A percentile compares a stretch with the other conserved stretches of the same genome.
These are phyloP conservation scores for Thelonectria olida DNA, from an alignment of 2,329 filamentous ascomycete genomes.

Conservation along the genomic window DNA sequence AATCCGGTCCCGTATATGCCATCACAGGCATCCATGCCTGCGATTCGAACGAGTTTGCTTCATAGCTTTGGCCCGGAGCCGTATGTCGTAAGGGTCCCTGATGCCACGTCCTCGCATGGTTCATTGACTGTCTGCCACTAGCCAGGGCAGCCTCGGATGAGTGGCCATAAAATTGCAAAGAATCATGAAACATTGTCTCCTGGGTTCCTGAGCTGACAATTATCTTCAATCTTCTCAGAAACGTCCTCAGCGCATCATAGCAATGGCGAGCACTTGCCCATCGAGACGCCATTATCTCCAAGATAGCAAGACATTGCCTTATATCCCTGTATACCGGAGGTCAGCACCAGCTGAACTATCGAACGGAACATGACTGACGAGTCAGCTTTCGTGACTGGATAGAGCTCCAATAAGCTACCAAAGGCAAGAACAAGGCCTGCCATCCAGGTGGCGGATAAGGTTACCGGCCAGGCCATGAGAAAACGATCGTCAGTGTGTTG, in stretches of 20 bases:
- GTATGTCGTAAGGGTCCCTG: not conserved
- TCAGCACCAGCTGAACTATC: not conserved
- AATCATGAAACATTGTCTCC: not conserved
- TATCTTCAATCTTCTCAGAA: not conserved
- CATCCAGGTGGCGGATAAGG: slow-evolving; percentile 49
- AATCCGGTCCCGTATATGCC: slow-evolving; percentile 19
- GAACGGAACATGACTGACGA: slow-evolving; percentile 8
- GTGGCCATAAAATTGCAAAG: not conserved
- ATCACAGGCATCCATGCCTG: slow-evolving; percentile 9
- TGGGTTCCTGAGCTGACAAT: not conserved
- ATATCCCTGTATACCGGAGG: not conserved
- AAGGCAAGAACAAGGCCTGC: slow-evolving; percentile 48
- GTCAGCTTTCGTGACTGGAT: slow-evolving; percentile 32
- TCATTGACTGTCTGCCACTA: not conserved
- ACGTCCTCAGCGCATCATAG: not conserved
- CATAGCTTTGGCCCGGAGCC: not conserved
- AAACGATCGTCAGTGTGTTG: slow-evolving; percentile 11
- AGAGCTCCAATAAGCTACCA: slow-evolving; percentile 42
- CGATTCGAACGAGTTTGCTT: not conserved
- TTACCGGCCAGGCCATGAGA: slow-evolving; percentile 45
- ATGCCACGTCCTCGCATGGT: not conserved
- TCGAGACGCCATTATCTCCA: slow-evolving; percentile 2
- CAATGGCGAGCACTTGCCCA: slow-evolving; percentile 16
- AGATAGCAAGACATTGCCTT: slow-evolving; percentile 1
- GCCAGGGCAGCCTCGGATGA: no score